phyloP scores from a whole-genome alignment of 345 rosid genomes.

The Salix brachista region DNA sequence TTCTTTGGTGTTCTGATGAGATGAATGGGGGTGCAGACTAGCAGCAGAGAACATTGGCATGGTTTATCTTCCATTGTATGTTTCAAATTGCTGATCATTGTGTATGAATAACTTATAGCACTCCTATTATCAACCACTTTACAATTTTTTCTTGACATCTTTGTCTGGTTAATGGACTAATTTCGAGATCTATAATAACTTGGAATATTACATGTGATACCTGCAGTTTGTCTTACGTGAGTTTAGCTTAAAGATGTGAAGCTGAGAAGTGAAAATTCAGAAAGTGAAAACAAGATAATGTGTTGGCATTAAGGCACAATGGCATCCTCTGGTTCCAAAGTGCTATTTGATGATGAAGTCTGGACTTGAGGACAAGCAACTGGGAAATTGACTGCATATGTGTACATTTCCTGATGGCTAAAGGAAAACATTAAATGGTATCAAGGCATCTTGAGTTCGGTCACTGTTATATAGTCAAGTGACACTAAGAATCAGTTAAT shows the following conservation, averaged over 20 bases:
- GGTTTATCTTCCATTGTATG: slow-evolving; percentile 28
- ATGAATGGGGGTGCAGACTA: slow-evolving; percentile 7
- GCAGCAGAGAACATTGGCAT: slow-evolving; percentile 16
- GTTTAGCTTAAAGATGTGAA: neutral
- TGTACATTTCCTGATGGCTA: neutral
- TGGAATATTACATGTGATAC: neutral
- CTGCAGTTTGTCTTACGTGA: neutral
- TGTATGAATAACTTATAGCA: neutral
- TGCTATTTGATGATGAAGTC: neutral
- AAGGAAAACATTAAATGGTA: neutral
- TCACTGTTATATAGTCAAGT: neutral
- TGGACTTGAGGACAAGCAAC: neutral
- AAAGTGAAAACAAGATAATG: neutral
- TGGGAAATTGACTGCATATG: neutral
- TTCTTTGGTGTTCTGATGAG: neutral
- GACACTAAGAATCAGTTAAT: neutral
- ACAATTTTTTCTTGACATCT: neutral
- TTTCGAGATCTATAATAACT: neutral
- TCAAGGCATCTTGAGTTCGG: neutral
- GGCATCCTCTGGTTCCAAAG: neutral
- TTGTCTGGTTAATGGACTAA: neutral
- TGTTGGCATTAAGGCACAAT: neutral
- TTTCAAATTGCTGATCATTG: slow-evolving; percentile 12
- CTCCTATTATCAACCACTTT: neutral
- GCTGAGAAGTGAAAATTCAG: neutral